These are phyloP conservation scores for Chlamydomonas reinhardtii DNA, from an alignment of 163 green algal genomes.

Conservation along the genomic window DNA sequence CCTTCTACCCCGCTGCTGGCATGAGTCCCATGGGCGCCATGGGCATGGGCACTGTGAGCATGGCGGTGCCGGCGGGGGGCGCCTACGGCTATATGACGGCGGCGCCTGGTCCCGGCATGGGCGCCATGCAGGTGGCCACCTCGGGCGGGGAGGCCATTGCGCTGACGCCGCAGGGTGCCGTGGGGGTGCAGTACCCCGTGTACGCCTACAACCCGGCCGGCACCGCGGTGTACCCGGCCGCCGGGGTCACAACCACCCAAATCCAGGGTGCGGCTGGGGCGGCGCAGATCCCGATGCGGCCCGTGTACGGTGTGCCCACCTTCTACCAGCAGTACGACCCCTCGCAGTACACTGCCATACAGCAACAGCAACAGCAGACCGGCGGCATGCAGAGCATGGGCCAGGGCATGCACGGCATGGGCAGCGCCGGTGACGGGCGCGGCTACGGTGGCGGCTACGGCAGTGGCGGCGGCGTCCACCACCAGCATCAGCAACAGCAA, in stretches of 20 bases:
- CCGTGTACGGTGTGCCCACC: slow-evolving; percentile 34
- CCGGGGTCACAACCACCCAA: not conserved
- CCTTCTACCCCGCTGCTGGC: slow-evolving; percentile 29
- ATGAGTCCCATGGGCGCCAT: slow-evolving; percentile 3
- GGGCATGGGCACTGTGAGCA: slow-evolving; percentile 34
- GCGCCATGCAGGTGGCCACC: not conserved
- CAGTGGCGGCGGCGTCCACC: not conserved
- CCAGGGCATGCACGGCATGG: not conserved
- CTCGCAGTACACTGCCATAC: slow-evolving; percentile 8
- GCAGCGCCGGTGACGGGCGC: no score
- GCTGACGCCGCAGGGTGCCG: not conserved
- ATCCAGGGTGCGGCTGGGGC: not conserved
- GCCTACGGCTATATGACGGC: slow-evolving; percentile 34
- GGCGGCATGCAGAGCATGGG: slow-evolving; percentile 2
- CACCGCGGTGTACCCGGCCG: slow-evolving; percentile 22
- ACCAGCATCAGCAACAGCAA: not conserved
- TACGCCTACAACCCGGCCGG: slow-evolving; percentile 16
- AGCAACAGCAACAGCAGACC: no score
- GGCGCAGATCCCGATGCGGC: slow-evolving; percentile 12
- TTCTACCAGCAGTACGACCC: slow-evolving; percentile 37
- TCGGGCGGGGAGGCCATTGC: slow-evolving; percentile 15
- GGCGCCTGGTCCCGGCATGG: not conserved
- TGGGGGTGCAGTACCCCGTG: not conserved
- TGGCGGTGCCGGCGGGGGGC: slow-evolving; percentile 8
- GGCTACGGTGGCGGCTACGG: not conserved